Evolutionary conservation across 2,329 filamentous ascomycete genomes (phyloP), one percentile per base, ranked within the genome.

Genomic region (Colletotrichum trifolii): DNA sequence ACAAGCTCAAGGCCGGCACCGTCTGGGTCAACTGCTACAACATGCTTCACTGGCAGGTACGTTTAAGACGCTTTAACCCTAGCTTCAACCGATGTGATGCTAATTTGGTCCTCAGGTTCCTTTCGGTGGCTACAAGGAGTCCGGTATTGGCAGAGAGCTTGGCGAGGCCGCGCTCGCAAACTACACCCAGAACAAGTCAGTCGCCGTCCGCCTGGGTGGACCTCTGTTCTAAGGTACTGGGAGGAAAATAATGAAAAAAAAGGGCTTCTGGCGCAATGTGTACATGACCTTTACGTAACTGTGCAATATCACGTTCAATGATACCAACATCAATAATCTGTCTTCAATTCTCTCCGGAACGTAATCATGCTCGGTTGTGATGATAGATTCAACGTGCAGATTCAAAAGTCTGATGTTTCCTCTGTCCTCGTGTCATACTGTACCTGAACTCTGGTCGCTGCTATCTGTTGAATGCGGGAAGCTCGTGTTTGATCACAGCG

Each of bases 71-170:
- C 9, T 55, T 36, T 40, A 34, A 6, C 15, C 11, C 15, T 11
- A 8, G 11, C 11, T 39, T 38, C 38, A 54, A 36, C 25, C 11
- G 15, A n/a, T 39, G 15, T 43, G 42, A 43, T 46, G 43, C 43
- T 46, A 33, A 46, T 5, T 10, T 4, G 38, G 9, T 5, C 5
- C 43, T 17, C 54, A 35, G 71, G 71, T 91, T 0, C 79, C 79
- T 15, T 94, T 94, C 70, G 90, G 91, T 58, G 93, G 93, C 0
- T 93, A 86, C 83, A 95, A 94, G 80, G 86, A 93, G 79, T 87
- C 83, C 34, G 92, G 93, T 67, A 91, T 94, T 62, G 92, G 92
- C 48, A 88, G 91, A 61, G 93, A 96, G 77, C 81, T 91, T 4
- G 89, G 90, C 67, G 88, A 91, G 81, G 86, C 85, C 47, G 89